Evolutionary conservation across 2,329 filamentous ascomycete genomes (phyloP).

Genomic region (Botryotinia calthae): DNA sequence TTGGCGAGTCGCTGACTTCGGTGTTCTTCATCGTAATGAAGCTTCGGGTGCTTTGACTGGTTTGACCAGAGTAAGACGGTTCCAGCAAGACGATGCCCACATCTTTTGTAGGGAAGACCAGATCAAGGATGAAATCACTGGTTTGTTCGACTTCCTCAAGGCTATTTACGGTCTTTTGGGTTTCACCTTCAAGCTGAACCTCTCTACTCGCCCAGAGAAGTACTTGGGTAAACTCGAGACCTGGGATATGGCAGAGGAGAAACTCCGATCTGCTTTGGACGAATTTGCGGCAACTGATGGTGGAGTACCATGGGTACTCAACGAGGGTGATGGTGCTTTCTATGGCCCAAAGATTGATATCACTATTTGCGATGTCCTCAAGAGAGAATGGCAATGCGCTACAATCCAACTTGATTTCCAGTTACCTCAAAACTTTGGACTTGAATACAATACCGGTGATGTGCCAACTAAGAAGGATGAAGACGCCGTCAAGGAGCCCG

Average conservation of each 20-base stretch:
- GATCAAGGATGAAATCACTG: conserved; percentile 70
- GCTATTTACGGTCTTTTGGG: conserved; percentile 79
- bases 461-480: conserved; percentile 45
- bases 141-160: conserved; percentile 82
- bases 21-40: conserved; percentile 92
- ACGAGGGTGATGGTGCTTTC: conserved; percentile 94
- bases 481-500: conserved; percentile 39
- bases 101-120: conserved; percentile 90
- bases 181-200: conserved; percentile 89
- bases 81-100: conserved; percentile 95
- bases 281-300: conserved; percentile 60
- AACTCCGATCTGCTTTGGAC: conserved; percentile 75
- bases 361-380: conserved; percentile 83
- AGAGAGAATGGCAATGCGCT: conserved; percentile 82
- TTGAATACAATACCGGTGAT: conserved; percentile 80
- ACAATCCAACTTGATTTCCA: conserved; percentile 96
- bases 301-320: conserved; percentile 78
- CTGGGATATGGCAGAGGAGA: conserved; percentile 85
- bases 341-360: conserved; percentile 99
- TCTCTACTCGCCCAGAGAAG: conserved; percentile 87
- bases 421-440: conserved; percentile 77
- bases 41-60: conserved; percentile 88
- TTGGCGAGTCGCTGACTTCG: conserved; percentile 91
- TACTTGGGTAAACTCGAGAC: conserved; percentile 82
- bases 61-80: conserved; percentile 86